Conservation (phyloP, 225 moss, liverwort and hornwort species). For the Polytrichum formosum region DNA sequence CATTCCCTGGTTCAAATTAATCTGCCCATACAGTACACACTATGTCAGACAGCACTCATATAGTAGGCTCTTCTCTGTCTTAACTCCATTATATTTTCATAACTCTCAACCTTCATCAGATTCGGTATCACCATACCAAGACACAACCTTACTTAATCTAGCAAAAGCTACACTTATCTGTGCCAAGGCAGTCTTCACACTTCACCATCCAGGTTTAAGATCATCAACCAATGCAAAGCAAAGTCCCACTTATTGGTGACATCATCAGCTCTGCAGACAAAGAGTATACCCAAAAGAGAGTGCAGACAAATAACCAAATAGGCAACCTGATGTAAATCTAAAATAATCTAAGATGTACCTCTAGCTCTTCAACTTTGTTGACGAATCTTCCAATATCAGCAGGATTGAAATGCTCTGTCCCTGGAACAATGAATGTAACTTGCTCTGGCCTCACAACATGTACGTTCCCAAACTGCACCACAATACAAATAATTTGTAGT, state of each 20-base stretch:
- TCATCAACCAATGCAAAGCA: conserved; percentile 8
- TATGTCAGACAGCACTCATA: no score
- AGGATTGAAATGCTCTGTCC: conserved; percentile 56
- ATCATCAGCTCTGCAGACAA: background rate
- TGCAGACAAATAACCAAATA: background rate
- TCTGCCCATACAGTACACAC: no score
- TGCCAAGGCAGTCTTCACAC: no score
- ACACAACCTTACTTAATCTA: no score
- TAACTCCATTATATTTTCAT: no score
- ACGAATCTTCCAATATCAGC: conserved; percentile 61
- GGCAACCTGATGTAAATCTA: background rate
- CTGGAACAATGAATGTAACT: conserved; percentile 75
- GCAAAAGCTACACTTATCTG: no score
- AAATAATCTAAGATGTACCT: conserved; percentile 35
- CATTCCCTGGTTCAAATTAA: no score
- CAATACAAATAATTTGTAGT: no score
- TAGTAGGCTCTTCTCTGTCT: no score
- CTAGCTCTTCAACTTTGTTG: conserved; percentile 49
- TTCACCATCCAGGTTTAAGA: background rate
- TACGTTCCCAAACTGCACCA: conserved; percentile 64
- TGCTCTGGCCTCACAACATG: conserved; percentile 75
- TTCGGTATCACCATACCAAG: no score
- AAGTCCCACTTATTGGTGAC: background rate
- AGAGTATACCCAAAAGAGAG: background rate
- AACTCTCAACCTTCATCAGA: no score